Conservation (phyloP, 2,329 filamentous ascomycete genomes). For the Penicillium rolfsii region DNA sequence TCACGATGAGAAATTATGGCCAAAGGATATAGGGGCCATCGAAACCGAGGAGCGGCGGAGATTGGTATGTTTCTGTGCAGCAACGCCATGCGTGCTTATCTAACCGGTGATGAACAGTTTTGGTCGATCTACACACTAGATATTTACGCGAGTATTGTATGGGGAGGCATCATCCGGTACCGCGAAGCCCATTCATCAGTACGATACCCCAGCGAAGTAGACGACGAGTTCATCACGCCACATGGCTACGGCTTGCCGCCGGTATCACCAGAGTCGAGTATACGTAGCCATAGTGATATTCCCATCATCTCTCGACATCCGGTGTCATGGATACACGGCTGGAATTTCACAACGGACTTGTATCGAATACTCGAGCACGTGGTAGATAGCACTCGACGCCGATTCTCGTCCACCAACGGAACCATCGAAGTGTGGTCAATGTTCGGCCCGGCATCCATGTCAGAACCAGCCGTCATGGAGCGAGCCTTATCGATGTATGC, state of each 20-base stretch:
- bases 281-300: constrained; percentile 14
- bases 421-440: constrained; percentile 31
- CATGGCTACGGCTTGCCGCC: constrained; percentile 31
- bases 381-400: constrained; percentile 32
- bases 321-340: constrained; percentile 56
- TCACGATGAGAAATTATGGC: constrained; percentile 61
- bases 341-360: constrained; percentile 62
- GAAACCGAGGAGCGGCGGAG: constrained; percentile 55
- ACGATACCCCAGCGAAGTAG: constrained; percentile 52
- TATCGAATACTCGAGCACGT: constrained; percentile 61
- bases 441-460: constrained; percentile 27
- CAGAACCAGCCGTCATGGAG: constrained; percentile 32
- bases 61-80: constrained; percentile 41
- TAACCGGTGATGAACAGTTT: constrained; percentile 41
- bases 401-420: constrained; percentile 29
- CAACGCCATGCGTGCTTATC: constrained; percentile 6
- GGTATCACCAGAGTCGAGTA: constrained; percentile 23
- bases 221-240: constrained; percentile 51
- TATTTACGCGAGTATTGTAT: constrained; percentile 58
- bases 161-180: constrained; percentile 52
- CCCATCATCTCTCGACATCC: constrained; percentile 19
- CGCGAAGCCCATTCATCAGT: constrained; percentile 54
- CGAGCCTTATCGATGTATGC: constrained; percentile 31
- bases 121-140: constrained; percentile 64
- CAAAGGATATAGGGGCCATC: constrained; percentile 47